Percentiles rank a stretch among this genome's conserved stretches.
phyloP scores from a whole-genome alignment of 176 grass and related monocot species.

The bread wheat (Triticum aestivum) region IWGSC_CS_RefSeq_v2.1 NC_057802.1:488547278-488547777 shows the following conservation, averaged over 20 bases:
- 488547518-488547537: constrained; percentile 23
- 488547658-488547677: constrained; percentile 98
- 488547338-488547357: background rate
- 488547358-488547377: background rate
- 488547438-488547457: background rate
- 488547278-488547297: background rate
- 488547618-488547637: constrained; percentile 99
- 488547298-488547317: background rate
- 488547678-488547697: constrained; percentile 91
- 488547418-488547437: background rate
- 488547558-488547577: constrained; percentile 98
- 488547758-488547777: constrained; percentile 99
- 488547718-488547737: constrained; percentile 84
- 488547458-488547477: background rate
- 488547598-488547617: constrained; percentile 98
- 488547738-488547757: constrained; percentile 98
- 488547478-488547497: background rate
- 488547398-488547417: background rate
- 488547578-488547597: constrained; percentile 96
- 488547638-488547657: constrained; percentile 98
- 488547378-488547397: background rate
- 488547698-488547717: constrained; percentile 85
- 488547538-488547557: constrained; percentile 83
- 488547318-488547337: background rate
- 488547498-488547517: background rate